Percentiles rank a stretch among this genome's conserved stretches.
phyloP scores from a whole-genome alignment of 116 monocot genomes.

The Zostera marina region DNA sequence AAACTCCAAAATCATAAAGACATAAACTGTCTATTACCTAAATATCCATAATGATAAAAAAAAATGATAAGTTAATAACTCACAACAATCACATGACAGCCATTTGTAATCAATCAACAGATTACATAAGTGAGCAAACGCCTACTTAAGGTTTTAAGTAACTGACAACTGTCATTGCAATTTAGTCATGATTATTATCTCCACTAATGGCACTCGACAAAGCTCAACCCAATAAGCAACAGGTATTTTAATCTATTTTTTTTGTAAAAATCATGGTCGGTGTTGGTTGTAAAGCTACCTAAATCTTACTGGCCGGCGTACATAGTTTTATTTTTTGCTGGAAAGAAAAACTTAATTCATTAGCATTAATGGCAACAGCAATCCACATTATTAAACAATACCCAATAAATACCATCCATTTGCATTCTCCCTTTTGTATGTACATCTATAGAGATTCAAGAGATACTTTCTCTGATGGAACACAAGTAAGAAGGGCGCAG shows the following conservation, averaged over 20 bases:
- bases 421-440: background rate
- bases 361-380: background rate
- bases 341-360: slow-evolving; percentile 1
- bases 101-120: too few relatives aligned
- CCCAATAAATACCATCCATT: background rate
- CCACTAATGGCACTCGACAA: background rate
- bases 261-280: background rate
- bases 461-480: too few relatives aligned
- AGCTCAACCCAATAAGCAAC: slow-evolving; percentile 2
- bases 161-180: background rate
- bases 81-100: too few relatives aligned
- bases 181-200: slow-evolving; percentile 2
- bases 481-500: background rate
- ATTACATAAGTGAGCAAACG: too few relatives aligned
- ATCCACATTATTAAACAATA: background rate
- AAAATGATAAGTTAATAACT: too few relatives aligned
- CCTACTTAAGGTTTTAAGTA: too few relatives aligned
- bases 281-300: slow-evolving; percentile 4
- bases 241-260: background rate
- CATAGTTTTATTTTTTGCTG: slow-evolving; percentile 7
- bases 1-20: too few relatives aligned
- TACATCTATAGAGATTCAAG: background rate
- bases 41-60: too few relatives aligned
- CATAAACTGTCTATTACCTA: too few relatives aligned
- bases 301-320: background rate